Evolutionary conservation across 192 early-diverging fungal species (phyloP).

Genomic region (Entomortierella beljakovae): DNA sequence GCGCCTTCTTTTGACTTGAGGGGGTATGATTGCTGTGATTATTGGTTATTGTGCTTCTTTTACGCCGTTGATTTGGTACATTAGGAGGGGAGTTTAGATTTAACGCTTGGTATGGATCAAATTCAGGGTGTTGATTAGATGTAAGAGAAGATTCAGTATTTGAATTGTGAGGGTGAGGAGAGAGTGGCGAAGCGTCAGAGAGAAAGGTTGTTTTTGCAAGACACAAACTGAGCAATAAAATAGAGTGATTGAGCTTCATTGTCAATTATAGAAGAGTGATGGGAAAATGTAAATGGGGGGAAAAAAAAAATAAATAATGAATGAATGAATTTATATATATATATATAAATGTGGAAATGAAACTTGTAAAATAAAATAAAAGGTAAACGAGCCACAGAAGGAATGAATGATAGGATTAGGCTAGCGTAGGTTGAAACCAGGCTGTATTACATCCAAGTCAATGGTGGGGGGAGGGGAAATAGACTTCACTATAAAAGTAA

Average conservation of each 20-base stretch:
- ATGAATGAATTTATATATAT: not conserved
- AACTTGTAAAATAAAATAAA: not conserved
- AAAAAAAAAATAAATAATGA: not conserved
- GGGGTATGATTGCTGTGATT: not conserved
- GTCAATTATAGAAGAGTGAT: not conserved
- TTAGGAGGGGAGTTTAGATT: no score
- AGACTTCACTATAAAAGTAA: not conserved
- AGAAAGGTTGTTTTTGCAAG: slow-evolving; percentile 9
- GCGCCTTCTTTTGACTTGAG: not conserved
- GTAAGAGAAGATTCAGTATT: no score
- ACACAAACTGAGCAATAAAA: slow-evolving; percentile 31
- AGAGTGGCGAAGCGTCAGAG: not conserved
- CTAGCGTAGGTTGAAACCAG: not conserved
- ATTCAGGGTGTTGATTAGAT: no score
- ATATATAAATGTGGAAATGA: not conserved
- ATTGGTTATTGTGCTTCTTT: slow-evolving; percentile 3
- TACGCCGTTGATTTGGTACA: not conserved
- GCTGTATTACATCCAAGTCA: not conserved
- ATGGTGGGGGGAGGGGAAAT: not conserved
- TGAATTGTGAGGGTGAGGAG: not conserved
- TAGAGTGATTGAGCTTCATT: slow-evolving; percentile 32
- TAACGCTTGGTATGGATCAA: no score
- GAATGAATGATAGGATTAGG: not conserved
- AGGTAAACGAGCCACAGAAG: not conserved
- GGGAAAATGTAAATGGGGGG: not conserved